Conservation (phyloP, 1,284 basidiomycete species). For the Moesziomyces sp. region DNA sequence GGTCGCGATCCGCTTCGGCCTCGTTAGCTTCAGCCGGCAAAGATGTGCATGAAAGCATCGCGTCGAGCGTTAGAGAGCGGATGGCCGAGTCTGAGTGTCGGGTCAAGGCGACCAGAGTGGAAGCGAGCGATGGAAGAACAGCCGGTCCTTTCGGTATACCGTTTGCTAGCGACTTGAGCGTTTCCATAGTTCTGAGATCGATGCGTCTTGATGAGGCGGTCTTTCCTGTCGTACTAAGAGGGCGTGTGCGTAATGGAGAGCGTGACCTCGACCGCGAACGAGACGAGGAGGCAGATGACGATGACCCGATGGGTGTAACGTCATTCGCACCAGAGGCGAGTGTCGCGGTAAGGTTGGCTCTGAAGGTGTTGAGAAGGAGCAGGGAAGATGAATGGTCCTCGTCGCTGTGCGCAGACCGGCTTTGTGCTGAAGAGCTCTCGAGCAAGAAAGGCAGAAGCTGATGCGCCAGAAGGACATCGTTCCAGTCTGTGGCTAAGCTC, state of each 20-base stretch:
- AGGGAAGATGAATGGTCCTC: conserved; percentile 23
- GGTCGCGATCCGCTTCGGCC: background rate
- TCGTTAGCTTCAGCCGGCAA: background rate
- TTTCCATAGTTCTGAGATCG: conserved; percentile 8
- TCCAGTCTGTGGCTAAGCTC: conserved; percentile 31
- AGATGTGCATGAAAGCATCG: conserved; percentile 26
- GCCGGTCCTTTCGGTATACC: conserved; percentile 26
- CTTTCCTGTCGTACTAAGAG: background rate
- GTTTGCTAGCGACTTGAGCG: conserved; percentile 22
- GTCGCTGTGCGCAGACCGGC: background rate
- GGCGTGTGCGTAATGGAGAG: background rate
- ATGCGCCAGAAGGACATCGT: conserved; percentile 33
- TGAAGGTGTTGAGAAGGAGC: conserved; percentile 47
- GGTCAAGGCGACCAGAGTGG: conserved; percentile 32
- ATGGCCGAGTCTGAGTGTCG: conserved; percentile 24
- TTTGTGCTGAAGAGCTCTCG: background rate
- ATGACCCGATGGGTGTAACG: too few relatives aligned
- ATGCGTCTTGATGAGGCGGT: background rate
- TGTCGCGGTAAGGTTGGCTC: conserved; percentile 19
- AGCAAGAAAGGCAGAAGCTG: conserved; percentile 30
- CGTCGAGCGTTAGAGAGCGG: conserved; percentile 25
- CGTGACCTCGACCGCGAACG: conserved; percentile 14
- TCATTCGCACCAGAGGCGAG: background rate
- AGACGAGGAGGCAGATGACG: background rate
- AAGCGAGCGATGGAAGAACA: conserved; percentile 33